Evolutionary conservation across 805 yeast genomes (phyloP).

Genomic region (Kuraishia piskuri): DNA sequence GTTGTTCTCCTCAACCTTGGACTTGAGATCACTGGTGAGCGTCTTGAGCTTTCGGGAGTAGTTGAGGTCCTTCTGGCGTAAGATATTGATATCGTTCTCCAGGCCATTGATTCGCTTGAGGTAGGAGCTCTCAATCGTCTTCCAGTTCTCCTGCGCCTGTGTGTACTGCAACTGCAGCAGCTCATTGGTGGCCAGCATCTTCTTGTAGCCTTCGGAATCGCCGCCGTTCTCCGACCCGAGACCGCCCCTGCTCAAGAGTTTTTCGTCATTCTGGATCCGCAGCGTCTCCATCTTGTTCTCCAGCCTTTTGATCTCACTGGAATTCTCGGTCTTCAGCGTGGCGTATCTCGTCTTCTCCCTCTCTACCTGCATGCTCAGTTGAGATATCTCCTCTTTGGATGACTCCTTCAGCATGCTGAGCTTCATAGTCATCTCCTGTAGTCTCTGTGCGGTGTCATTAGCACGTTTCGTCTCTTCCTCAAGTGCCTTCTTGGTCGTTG

Average conservation of each 20-base stretch:
- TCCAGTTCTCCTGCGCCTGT: constrained; percentile 76
- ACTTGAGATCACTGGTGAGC: constrained; percentile 27
- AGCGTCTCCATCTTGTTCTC: constrained; percentile 66
- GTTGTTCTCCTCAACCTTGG: constrained; percentile 17
- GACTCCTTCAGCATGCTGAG: constrained; percentile 16
- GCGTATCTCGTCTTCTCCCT: constrained; percentile 17
- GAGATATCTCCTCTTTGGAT: constrained; percentile 12
- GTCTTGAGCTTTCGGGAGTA: constrained; percentile 19
- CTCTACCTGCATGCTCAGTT: constrained; percentile 20
- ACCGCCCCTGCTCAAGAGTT: not conserved
- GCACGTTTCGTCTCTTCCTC: constrained; percentile 24
- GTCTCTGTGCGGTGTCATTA: constrained; percentile 12
- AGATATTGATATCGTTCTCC: constrained; percentile 35
- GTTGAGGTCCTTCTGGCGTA: constrained; percentile 21
- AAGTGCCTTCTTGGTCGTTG: constrained; percentile 22
- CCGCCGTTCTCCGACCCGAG: constrained; percentile 3
- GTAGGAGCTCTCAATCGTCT: constrained; percentile 63
- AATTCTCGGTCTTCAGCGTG: constrained; percentile 20
- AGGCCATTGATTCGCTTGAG: constrained; percentile 34
- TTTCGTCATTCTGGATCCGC: constrained; percentile 49
- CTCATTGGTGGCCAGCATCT: constrained; percentile 39
- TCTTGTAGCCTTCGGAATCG: constrained; percentile 28
- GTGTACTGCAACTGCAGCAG: constrained; percentile 63
- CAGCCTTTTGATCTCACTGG: constrained; percentile 43
- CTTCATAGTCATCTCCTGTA: constrained; percentile 13